Conservation (phyloP, 139 green algal species). For the Micractinium sp. region DNA sequence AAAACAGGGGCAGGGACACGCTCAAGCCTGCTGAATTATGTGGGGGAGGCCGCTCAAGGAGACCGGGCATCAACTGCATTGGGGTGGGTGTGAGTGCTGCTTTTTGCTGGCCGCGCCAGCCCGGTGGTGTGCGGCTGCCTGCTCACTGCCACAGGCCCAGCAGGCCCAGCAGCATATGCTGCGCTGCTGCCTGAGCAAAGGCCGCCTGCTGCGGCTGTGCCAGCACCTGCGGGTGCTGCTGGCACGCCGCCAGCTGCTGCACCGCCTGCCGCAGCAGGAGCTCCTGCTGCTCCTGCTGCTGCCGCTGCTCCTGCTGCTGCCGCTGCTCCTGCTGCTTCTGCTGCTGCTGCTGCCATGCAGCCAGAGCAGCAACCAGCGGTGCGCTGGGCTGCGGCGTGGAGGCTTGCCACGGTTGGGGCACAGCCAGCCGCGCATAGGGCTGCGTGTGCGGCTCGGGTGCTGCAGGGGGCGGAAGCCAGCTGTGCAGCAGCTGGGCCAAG, state of each 20-base stretch:
- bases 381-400: neutral
- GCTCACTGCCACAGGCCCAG: neutral
- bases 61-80: neutral
- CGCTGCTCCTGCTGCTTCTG: neutral
- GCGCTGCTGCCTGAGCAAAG: neutral
- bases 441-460: too few species aligned
- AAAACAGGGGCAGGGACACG: neutral
- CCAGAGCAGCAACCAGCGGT: neutral
- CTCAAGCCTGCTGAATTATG: neutral
- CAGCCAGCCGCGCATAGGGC: too few species aligned
- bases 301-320: neutral
- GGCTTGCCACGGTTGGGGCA: neutral
- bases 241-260: neutral
- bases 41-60: neutral
- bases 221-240: neutral
- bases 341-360: neutral
- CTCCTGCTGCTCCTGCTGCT: neutral
- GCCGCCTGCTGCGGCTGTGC: neutral
- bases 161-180: neutral
- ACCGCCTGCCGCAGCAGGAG: neutral
- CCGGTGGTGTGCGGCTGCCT: neutral
- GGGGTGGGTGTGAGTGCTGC: neutral
- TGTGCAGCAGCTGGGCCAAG: too few species aligned
- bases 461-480: neutral
- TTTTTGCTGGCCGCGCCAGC: neutral